Evolutionary conservation across 225 moss, liverwort and hornwort genomes (phyloP), one percentile per base, ranked within the genome.

Genomic region (Climacium dendroides): DNA sequence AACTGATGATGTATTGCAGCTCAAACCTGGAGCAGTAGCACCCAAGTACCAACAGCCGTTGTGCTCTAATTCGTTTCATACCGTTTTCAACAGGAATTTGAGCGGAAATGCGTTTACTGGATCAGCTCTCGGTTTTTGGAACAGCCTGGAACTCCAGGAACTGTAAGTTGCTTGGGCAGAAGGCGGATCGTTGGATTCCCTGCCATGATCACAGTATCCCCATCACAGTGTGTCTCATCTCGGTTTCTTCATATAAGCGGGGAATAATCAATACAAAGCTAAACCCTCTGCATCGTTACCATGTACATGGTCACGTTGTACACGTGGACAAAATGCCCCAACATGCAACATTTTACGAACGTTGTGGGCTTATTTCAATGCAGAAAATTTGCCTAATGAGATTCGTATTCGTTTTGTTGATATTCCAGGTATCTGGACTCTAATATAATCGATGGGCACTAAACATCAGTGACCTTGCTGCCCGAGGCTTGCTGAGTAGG

Each of bases 41-140:
- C 17, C 1, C 35, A 47, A 62, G 30, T 47, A 15, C 41, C 39
- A n/a, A 18, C 24, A 32, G 18, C 34, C 25, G 26, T 26, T 35
- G 73, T 59, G 60, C 19, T 26, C 78, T 86, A 4, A 90, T 61
- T 41, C 32, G 10, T 60, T 67, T 17, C 28, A 16, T 35, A 8
- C 1, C 32, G 32, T 65, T 29, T 8, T 57, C 11, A 1, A 76
- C 90, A 88, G 88, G 78, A 62, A 89, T 87, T 70, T 89, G 76
- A 89, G 89, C 76, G 28, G 76, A 53, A 91, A 91, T 81, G 80
- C 14, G 50, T 69, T 91, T 16, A 60, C 47, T 61, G 91, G 89
- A 55, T 45, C 87, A 67, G 48, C 61, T 75, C 32, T 55, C 15
- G 39, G 2, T 28, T 89, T n/a, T 16, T 86, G 86, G 89, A 84